Percentiles rank a stretch among this genome's conserved stretches.
These are phyloP conservation scores for Phytophthora tubulina DNA, from an alignment of 352 stramenopile genomes.

Conservation along the genomic window DNA sequence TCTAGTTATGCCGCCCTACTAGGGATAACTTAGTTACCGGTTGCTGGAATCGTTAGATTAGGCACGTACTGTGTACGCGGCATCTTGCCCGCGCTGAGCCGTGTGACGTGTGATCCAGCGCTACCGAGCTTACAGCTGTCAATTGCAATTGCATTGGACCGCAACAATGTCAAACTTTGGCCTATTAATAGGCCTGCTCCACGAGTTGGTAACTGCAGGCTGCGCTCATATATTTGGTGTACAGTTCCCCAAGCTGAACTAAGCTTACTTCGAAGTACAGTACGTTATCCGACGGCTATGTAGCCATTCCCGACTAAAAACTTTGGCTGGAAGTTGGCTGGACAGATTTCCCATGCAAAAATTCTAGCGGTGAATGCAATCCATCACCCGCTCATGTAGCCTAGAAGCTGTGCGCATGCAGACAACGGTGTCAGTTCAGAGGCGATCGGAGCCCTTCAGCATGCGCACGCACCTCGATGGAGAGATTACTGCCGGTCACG, in stretches of 20 bases:
- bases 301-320: slow-evolving; percentile 10
- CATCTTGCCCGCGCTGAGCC: no score
- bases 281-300: slow-evolving; percentile 1
- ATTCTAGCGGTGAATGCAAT: not conserved
- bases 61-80: no score
- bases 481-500: slow-evolving; percentile 49
- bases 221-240: not conserved
- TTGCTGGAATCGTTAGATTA: no score
- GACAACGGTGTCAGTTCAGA: slow-evolving; percentile 9
- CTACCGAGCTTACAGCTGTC: no score
- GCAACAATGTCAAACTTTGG: no score
- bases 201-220: no score
- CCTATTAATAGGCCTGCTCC: no score
- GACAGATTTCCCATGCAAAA: slow-evolving; percentile 6
- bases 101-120: no score
- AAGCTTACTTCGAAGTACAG: not conserved
- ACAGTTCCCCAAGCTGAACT: not conserved
- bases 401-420: slow-evolving; percentile 31
- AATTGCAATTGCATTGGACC: no score
- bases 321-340: not conserved
- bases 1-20: no score
- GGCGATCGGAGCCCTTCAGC: slow-evolving; percentile 4
- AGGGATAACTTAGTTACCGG: no score
- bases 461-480: slow-evolving; percentile 51
- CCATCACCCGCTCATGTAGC: slow-evolving; percentile 23